These are phyloP conservation scores for Ilex aquifolium DNA, from an alignment of 257 asterid genomes.

Conservation along the genomic window DNA sequence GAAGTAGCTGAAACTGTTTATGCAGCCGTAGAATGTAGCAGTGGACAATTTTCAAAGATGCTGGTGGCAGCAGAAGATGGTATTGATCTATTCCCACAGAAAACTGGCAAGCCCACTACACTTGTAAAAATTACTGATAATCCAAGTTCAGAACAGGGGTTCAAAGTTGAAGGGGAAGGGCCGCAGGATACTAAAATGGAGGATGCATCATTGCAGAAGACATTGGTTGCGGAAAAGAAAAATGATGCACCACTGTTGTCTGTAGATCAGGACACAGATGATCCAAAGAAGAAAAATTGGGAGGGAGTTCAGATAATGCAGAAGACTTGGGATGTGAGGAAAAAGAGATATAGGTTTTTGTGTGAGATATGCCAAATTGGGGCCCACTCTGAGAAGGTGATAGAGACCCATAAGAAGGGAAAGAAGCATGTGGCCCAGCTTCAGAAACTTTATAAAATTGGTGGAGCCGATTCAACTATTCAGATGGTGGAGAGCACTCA, in stretches of 20 bases:
- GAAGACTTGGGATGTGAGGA: slow-evolving; percentile 4
- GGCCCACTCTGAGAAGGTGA: slow-evolving; percentile 9
- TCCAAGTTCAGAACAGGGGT: slow-evolving; percentile 4
- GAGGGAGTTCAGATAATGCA: slow-evolving; percentile 7
- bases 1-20: no score
- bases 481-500: slow-evolving; percentile 8
- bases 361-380: slow-evolving; percentile 51
- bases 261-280: slow-evolving; percentile 1
- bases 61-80: background rate
- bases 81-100: slow-evolving; percentile 29
- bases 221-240: background rate
- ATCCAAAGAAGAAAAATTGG: slow-evolving; percentile 7
- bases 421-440: slow-evolving; percentile 38
- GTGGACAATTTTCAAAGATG: no score
- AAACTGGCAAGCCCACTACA: slow-evolving; percentile 4
- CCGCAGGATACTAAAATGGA: slow-evolving; percentile 7
- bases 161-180: slow-evolving; percentile 10
- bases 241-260: slow-evolving; percentile 5
- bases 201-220: slow-evolving; percentile 1
- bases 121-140: slow-evolving; percentile 1
- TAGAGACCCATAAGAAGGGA: slow-evolving; percentile 37
- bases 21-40: no score
- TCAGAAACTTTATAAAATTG: background rate
- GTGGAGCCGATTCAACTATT: background rate
- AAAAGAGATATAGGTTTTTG: slow-evolving; percentile 26